Evolutionary conservation across 2,329 filamentous ascomycete species (phyloP), one percentile per base, ranked within the genome.

Genomic region (Scytalidium sp.): DNA sequence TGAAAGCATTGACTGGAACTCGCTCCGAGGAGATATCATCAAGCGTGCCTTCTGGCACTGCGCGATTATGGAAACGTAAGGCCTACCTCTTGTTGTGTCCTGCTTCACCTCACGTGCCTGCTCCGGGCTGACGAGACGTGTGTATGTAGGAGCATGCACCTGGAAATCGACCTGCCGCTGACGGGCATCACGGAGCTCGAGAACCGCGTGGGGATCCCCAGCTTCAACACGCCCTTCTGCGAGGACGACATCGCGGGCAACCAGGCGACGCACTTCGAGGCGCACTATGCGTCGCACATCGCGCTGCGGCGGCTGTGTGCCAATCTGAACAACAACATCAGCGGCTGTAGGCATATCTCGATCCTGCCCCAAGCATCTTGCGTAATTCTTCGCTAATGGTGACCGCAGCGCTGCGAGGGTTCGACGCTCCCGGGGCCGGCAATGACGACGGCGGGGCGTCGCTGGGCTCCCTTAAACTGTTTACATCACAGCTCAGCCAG

Each of bases 251-350:
- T 74, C 50, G 58, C 71, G 11, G 69, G 67, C 19, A 76, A 79
- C 52, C 74, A 80, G 53, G 64, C 70, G 9, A 75, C 77, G 1
- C 74, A 81, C 51, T 80, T 78, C 50, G 75, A 80, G 53, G 76
- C 81, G 51, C 74, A 84, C 56, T 84, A 82, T 60, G 73, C 78
- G 2, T 81, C 81, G 0, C 80, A 84, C 58, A 77, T 85, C 42
- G 76, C 79, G 10, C 68, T 85, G 17, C 70, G 77, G 19, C 70
- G 76, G 20, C 65, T 84, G 2, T 76, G 78, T 32, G 70, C 74
- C 1, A 71, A 75, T 19, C 76, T 83, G 17, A 75, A 84, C 59
- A 67, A 68, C 41, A 69, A 70, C 2, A 70, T 84, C 22, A 75
- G 70, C 50, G 74, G 76, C 54, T 70, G 80, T 82, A 65, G 66